Conservation (phyloP, 1,139 yeast species). For the Saccharomycopsis crataegensis region DNA sequence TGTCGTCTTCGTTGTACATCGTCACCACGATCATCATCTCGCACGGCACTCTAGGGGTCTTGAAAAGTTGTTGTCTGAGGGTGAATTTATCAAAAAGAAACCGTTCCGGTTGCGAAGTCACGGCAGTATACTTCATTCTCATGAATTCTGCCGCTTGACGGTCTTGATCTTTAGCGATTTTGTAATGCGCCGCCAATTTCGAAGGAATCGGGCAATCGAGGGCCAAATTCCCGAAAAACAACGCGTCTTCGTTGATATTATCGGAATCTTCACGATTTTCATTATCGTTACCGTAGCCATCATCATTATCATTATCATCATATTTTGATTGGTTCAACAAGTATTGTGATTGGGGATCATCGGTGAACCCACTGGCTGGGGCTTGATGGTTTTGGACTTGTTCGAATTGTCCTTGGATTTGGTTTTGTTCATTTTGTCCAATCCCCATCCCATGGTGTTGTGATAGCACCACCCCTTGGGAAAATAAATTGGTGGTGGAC, state of each 20-base stretch:
- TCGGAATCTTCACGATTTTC: slow-evolving; percentile 8
- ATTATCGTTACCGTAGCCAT: slow-evolving; percentile 5
- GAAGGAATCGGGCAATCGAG: slow-evolving; percentile 63
- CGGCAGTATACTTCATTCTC: slow-evolving; percentile 77
- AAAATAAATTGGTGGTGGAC: slow-evolving; percentile 4
- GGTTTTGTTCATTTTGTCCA: slow-evolving; percentile 9
- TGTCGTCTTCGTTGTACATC: slow-evolving; percentile 93
- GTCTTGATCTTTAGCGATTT: slow-evolving; percentile 31
- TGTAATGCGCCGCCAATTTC: slow-evolving; percentile 43
- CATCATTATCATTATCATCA: not conserved
- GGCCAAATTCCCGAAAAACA: slow-evolving; percentile 47
- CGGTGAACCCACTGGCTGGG: not conserved
- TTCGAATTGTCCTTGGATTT: slow-evolving; percentile 15
- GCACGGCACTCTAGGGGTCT: slow-evolving; percentile 62
- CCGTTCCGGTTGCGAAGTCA: slow-evolving; percentile 77
- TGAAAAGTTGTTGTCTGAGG: slow-evolving; percentile 61
- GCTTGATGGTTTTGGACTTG: slow-evolving; percentile 4
- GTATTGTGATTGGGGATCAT: slow-evolving; percentile 3
- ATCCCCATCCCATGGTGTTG: slow-evolving; percentile 14
- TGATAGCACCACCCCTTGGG: slow-evolving; percentile 16
- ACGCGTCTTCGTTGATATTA: slow-evolving; percentile 12
- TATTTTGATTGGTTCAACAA: not conserved
- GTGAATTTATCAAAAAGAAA: slow-evolving; percentile 71
- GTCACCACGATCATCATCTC: slow-evolving; percentile 86
- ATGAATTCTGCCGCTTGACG: slow-evolving; percentile 65